Percentiles rank a stretch among this genome's conserved stretches.
Conservation (phyloP, 306 rosid genomes). For the Purshia tridentata region DNA sequence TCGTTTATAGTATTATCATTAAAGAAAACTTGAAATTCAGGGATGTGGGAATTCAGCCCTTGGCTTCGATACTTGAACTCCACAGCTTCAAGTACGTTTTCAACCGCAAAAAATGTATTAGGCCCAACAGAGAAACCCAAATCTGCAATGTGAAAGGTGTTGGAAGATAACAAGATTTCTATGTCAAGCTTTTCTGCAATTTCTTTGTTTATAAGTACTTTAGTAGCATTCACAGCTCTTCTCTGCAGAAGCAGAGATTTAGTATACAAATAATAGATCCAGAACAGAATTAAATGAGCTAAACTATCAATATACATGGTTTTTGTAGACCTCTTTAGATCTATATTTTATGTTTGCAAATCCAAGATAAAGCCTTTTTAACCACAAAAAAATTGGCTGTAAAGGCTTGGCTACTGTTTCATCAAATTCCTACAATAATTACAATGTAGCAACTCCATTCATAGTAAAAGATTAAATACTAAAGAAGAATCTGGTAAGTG, state of each 20-base stretch:
- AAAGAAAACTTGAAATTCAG: constrained; percentile 35
- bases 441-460: too few species aligned
- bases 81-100: constrained; percentile 31
- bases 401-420: too few species aligned
- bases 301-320: too few species aligned
- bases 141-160: constrained; percentile 31
- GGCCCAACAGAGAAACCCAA: constrained; percentile 47
- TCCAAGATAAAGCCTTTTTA: too few species aligned
- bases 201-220: constrained; percentile 10
- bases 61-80: constrained; percentile 10
- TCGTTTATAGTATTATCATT: too few species aligned
- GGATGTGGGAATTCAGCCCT: constrained; percentile 8
- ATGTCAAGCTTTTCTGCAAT: constrained; percentile 27
- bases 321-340: too few species aligned
- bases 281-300: too few species aligned
- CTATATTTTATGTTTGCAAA: too few species aligned
- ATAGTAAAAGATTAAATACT: too few species aligned
- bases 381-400: too few species aligned
- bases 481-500: background rate
- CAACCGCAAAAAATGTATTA: constrained; percentile 33
- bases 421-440: too few species aligned
- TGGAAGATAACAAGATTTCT: background rate
- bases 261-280: too few species aligned
- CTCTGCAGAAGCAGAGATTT: constrained; percentile 6
- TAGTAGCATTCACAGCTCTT: background rate